Base-by-base conservation (phyloP, 2,329 filamentous ascomycete genomes). In the Aspergillus quadrilineatus region DNA sequence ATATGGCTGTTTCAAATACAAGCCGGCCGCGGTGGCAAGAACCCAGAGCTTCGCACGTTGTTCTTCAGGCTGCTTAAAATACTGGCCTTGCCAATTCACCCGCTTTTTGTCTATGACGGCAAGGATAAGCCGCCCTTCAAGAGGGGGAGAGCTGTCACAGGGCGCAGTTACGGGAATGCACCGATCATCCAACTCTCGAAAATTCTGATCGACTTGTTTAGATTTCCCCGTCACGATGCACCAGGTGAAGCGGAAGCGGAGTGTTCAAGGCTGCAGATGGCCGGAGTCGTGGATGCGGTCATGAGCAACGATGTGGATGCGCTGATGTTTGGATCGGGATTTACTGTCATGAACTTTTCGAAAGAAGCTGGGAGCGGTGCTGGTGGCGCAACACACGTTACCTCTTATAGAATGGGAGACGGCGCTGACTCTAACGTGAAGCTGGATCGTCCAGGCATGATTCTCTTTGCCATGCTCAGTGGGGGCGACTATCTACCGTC, bases 1-100 rank as follows among this genome's bases (percentile, higher is more conserved):
- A 97, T 99, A 69, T 99, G 94, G 94, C 89, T 96, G 44, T 97
- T 96, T 69, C 94, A 99, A 69, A 88, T 88, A 10, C 92, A 96
- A 69, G 88, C 90, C 12, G 89, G 89, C 15, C 86, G 86, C 77
- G 91, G 93, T 46, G 94, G 94, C 58, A 86, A 87, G 9, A 97
- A 97, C 65, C 93, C 94, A 6, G 92, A 92, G 1, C 81, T 97
- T 37, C 85, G 94, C 55, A 97, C 92, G 1, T 83, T 99, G 26
- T 97, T 97, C 75, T 97, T 95, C 74, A 89, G 94, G 34, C 84
- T 97, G 0, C 79, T 93, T 1, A 88, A 89, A 52, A 81, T 96
- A 3, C 79, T 94, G 10, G 80, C 84, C 12, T 82, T 89, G 15
- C 88, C 89, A n/a, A 87, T 96, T 36, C 88, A 93, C 53, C 90